A percentile compares a stretch with the other conserved stretches of the same genome.
Conservation (phyloP, 2,329 filamentous ascomycete species). For the Fusarium newnesense region DNA sequence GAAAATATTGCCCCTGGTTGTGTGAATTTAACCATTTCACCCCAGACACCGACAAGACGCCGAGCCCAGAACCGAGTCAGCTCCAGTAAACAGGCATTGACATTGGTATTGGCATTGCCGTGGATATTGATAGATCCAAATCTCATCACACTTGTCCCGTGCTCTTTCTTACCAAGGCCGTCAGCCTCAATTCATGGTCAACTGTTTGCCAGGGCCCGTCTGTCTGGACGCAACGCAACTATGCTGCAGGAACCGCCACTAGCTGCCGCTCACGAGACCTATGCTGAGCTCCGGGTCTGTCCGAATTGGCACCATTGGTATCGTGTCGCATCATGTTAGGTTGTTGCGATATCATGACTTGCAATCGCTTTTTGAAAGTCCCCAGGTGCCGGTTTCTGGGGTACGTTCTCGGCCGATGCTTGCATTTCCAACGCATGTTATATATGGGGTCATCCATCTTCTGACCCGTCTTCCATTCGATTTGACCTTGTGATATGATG, state of each 20-base stretch:
- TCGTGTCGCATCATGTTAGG: constrained; percentile 38
- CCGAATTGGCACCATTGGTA: constrained; percentile 44
- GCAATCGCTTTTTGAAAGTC: constrained; percentile 2
- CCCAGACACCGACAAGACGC: constrained; percentile 34
- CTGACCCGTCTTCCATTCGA: constrained; percentile 24
- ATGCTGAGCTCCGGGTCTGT: constrained; percentile 40
- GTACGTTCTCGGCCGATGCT: constrained; percentile 35
- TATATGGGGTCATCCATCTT: constrained; percentile 30
- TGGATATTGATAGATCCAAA: constrained; percentile 28
- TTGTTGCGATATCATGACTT: constrained; percentile 20
- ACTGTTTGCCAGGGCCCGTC: constrained; percentile 5
- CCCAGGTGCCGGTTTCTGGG: constrained; percentile 17
- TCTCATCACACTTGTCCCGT: constrained; percentile 25
- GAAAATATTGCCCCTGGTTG: not conserved
- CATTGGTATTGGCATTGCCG: not conserved
- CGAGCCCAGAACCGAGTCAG: constrained; percentile 13
- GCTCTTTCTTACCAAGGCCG: constrained; percentile 14
- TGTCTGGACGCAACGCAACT: not conserved
- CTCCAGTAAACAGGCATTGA: constrained; percentile 12
- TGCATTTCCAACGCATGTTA: constrained; percentile 34
- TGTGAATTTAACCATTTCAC: constrained; percentile 20
- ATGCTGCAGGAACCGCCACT: constrained; percentile 44
- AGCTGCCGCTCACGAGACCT: constrained; percentile 41
- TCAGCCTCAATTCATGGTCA: constrained; percentile 9
- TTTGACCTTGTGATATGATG: constrained; percentile 8